Conservation (phyloP, 129 eudicot species). For the Lactuca saligna region DNA sequence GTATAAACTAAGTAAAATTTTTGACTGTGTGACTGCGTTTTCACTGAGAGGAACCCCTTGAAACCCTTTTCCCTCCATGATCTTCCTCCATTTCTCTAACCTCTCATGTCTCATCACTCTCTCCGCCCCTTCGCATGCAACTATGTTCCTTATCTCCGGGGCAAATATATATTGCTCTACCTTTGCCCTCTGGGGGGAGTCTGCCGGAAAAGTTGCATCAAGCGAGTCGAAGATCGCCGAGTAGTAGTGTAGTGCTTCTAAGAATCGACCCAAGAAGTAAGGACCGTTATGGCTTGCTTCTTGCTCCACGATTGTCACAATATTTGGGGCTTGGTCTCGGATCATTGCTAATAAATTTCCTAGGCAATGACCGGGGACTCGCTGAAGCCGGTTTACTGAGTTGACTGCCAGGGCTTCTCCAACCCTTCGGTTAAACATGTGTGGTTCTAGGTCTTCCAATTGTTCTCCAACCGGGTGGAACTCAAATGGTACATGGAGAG, state of each 20-base stretch:
- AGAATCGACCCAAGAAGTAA: slow-evolving; percentile 74
- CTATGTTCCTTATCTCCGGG: slow-evolving; percentile 71
- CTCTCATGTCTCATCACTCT: slow-evolving; percentile 80
- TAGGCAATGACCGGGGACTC: slow-evolving; percentile 49
- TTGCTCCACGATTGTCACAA: slow-evolving; percentile 72
- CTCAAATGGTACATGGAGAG: slow-evolving; percentile 69
- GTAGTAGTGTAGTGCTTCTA: slow-evolving; percentile 69
- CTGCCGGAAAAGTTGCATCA: slow-evolving; percentile 74
- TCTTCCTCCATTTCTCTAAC: slow-evolving; percentile 85
- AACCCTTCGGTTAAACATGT: slow-evolving; percentile 69
- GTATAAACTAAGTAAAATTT: slow-evolving; percentile 65
- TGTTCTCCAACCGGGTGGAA: slow-evolving; percentile 65
- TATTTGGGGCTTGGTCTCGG: slow-evolving; percentile 74
- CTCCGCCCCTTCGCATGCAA: slow-evolving; percentile 68
- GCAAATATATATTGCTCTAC: slow-evolving; percentile 79
- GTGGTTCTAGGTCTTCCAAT: slow-evolving; percentile 60
- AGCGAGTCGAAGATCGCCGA: slow-evolving; percentile 73
- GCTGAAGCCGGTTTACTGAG: slow-evolving; percentile 68
- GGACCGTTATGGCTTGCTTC: slow-evolving; percentile 87
- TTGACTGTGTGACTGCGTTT: slow-evolving; percentile 78
- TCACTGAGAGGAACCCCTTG: slow-evolving; percentile 64
- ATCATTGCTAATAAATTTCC: slow-evolving; percentile 62
- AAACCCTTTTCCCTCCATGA: slow-evolving; percentile 75
- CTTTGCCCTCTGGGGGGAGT: slow-evolving; percentile 70
- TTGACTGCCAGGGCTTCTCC: slow-evolving; percentile 82